phyloP scores from a whole-genome alignment of 495 filamentous ascomycete genomes.

The Xylaria longipes region DNA sequence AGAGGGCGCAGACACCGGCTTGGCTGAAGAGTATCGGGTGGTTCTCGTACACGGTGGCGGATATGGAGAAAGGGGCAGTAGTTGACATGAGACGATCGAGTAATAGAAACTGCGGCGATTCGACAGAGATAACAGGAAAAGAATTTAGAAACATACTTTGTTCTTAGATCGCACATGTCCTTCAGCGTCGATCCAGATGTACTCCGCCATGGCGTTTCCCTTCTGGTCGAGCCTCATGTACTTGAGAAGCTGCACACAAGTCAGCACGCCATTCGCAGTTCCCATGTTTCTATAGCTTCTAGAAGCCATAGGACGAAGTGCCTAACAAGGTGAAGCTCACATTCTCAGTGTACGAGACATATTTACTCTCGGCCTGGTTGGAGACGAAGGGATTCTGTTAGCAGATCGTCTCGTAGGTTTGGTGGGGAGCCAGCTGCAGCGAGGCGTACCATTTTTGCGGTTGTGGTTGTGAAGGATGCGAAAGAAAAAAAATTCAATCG shows the following conservation, averaged over 20 bases:
- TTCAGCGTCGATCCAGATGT: constrained; percentile 89
- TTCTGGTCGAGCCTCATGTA: constrained; percentile 92
- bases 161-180: constrained; percentile 43
- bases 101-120: constrained; percentile 41
- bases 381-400: constrained; percentile 56
- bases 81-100: constrained; percentile 35
- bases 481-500: neutral
- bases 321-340: constrained; percentile 30
- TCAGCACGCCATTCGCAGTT: constrained; percentile 29
- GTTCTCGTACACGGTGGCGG: neutral
- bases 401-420: constrained; percentile 43
- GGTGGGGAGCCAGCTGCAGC: constrained; percentile 37
- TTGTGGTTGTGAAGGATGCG: constrained; percentile 25
- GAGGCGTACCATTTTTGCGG: constrained; percentile 41
- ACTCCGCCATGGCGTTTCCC: constrained; percentile 86
- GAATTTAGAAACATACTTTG: constrained; percentile 59
- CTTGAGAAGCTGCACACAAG: constrained; percentile 75
- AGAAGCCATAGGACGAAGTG: constrained; percentile 21
- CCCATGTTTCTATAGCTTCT: neutral
- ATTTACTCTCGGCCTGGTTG: constrained; percentile 54
- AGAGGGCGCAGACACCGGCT: constrained; percentile 15
- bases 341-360: constrained; percentile 74
- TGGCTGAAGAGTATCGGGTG: neutral
- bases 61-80: constrained; percentile 7
- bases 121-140: constrained; percentile 34